These are phyloP conservation scores for Chlorella sp. DNA, from an alignment of 139 green algal species.

Conservation along the genomic window DNA sequence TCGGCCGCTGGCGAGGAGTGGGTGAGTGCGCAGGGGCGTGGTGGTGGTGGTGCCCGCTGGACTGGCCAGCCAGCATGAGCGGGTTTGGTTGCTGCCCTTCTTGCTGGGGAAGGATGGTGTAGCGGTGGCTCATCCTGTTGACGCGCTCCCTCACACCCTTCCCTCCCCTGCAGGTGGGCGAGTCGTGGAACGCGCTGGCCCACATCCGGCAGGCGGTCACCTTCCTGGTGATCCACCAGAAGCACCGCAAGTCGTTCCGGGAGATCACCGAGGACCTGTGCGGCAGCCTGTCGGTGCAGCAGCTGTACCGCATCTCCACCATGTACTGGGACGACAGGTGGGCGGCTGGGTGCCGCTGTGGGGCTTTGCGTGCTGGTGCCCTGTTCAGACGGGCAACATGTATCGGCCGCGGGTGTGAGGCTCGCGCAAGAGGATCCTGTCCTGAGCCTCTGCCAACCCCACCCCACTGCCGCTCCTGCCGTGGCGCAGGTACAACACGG, in stretches of 20 bases:
- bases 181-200: conserved; percentile 93
- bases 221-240: conserved; percentile 92
- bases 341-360: conserved; percentile 30
- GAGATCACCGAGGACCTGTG: conserved; percentile 98
- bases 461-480: background rate
- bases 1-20: conserved; percentile 75
- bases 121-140: too few species aligned
- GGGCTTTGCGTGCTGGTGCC: background rate
- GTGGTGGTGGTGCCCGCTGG: too few species aligned
- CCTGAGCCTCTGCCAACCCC: too few species aligned
- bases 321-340: conserved; percentile 98
- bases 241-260: conserved; percentile 94
- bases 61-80: too few species aligned
- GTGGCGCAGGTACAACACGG: conserved; percentile 90
- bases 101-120: too few species aligned
- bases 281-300: conserved; percentile 92
- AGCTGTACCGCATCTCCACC: conserved; percentile 99
- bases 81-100: too few species aligned
- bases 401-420: too few species aligned
- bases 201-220: conserved; percentile 82
- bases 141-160: background rate
- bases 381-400: too few species aligned
- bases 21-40: conserved; percentile 4
- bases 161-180: conserved; percentile 54
- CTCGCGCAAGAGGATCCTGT: too few species aligned